phyloP scores from a whole-genome alignment of 805 yeast genomes.

The Groenewaldozyma salmanticensis region DNA sequence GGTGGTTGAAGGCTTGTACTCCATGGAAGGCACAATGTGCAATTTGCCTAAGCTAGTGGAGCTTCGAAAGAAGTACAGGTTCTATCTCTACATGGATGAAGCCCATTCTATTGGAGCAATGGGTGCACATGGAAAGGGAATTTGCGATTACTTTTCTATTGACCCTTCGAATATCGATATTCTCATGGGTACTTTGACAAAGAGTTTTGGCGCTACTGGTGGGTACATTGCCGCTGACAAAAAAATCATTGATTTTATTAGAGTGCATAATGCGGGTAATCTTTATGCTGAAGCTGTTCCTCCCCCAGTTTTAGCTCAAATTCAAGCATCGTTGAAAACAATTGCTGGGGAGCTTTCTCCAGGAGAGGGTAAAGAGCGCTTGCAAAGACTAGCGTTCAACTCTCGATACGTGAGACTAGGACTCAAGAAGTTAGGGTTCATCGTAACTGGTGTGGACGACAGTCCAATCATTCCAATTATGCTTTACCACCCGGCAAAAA shows the following conservation, averaged over 20 bases:
- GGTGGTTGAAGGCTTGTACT: constrained; percentile 86
- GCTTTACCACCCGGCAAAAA: constrained; percentile 82
- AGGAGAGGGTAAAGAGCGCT: constrained; percentile 86
- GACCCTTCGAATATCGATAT: constrained; percentile 71
- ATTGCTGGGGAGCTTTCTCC: constrained; percentile 78
- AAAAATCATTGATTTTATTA: constrained; percentile 60
- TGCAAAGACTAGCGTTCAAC: constrained; percentile 90
- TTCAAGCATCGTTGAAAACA: constrained; percentile 65
- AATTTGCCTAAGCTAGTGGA: constrained; percentile 68
- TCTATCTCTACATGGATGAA: constrained; percentile 87
- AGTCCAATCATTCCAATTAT: constrained; percentile 91
- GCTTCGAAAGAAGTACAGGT: constrained; percentile 74
- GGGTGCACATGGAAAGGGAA: constrained; percentile 90
- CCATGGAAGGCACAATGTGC: constrained; percentile 69
- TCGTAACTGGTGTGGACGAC: constrained; percentile 90
- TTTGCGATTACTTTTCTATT: constrained; percentile 85
- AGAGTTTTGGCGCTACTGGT: constrained; percentile 98
- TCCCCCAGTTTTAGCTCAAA: constrained; percentile 89
- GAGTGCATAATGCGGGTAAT: constrained; percentile 62
- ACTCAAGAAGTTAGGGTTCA: constrained; percentile 83
- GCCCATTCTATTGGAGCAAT: constrained; percentile 99
- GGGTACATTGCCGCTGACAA: constrained; percentile 85
- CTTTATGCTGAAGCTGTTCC: constrained; percentile 77
- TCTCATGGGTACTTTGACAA: constrained; percentile 95
- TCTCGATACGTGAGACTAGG: constrained; percentile 89